Evolutionary conservation across 352 stramenopile species (phyloP), one percentile per base, ranked within the genome.

Genomic region (Globisporangium cylindrosporum): DNA sequence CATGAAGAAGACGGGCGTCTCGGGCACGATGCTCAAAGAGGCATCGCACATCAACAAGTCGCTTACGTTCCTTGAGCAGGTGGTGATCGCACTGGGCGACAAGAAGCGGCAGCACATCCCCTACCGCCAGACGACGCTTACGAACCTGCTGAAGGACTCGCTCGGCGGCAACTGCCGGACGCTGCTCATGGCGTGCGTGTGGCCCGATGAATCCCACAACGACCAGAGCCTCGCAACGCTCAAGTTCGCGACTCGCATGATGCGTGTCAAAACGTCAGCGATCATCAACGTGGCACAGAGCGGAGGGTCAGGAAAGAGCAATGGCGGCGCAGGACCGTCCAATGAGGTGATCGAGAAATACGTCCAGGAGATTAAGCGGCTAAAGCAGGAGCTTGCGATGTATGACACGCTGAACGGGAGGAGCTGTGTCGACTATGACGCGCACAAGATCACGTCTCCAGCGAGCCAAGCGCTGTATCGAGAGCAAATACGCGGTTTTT

Each of bases 51-150:
- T 89, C 64, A 89, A 91, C 78, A 82, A 79, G 65, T 93, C 76
- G 57, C 69, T 90, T 58, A 91, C 81, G 68, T 96, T 77, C 71
- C 80, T 84, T 59, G 97, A 83, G 60, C 95, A 90, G 87, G 90
- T 85, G 68, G 91, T 89, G 25, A 95, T 98, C 46, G 96, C 97
- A n/a, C 77, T 97, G 4, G 89, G 86, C 24, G 82, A 96, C 59
- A 89, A 94, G 72, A 96, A 81, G 25, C 81, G 96, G 20, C 90
- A 78, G 14, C 94, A 98, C 66, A 86, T 98, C 24, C 95, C 95
- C 22, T 98, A 97, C 57, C 79, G 95, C 25, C 92, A 98, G 70
- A 97, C 88, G 10, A 98, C 97, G 69, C 86, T 98, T 18, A 98
- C 95, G 46, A 88, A 94, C 10, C 76, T 98, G 29, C 80, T 98